Evolutionary conservation across 192 early-diverging fungal genomes (phyloP).

Genomic region (Radiomyces spectabilis): DNA sequence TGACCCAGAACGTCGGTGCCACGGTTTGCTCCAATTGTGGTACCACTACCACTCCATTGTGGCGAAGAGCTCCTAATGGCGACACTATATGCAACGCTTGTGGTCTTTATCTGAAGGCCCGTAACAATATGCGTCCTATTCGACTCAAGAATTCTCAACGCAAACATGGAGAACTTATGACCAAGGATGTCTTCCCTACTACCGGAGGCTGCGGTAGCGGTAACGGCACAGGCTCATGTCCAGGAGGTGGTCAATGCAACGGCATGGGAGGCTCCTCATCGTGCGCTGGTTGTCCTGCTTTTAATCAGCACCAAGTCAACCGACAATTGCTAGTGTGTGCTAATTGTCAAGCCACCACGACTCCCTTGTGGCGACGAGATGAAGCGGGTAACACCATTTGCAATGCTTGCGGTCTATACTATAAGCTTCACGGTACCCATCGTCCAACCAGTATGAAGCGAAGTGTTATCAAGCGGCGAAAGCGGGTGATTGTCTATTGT

Average conservation of each 20-base stretch:
- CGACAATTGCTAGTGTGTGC: constrained; percentile 55
- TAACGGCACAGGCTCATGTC: constrained; percentile 70
- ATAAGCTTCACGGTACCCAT: constrained; percentile 69
- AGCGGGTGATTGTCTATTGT: constrained; percentile 38
- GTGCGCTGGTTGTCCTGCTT: constrained; percentile 70
- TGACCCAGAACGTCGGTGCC: too few species aligned
- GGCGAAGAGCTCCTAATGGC: constrained; percentile 81
- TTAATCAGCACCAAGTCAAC: constrained; percentile 59
- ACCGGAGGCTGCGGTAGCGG: too few species aligned
- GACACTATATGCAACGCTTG: constrained; percentile 96
- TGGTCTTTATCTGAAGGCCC: constrained; percentile 53
- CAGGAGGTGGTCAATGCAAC: constrained; percentile 71
- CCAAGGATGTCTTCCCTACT: too few species aligned
- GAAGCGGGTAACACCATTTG: constrained; percentile 67
- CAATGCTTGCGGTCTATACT: constrained; percentile 86
- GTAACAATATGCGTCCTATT: constrained; percentile 36
- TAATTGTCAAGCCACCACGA: constrained; percentile 70
- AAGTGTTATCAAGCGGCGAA: constrained; percentile 65
- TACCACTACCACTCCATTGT: constrained; percentile 84
- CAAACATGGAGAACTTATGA: constrained; percentile 21
- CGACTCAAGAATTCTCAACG: constrained; percentile 36
- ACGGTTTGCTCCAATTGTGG: constrained; percentile 79
- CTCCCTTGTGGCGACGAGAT: constrained; percentile 73
- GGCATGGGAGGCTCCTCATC: constrained; percentile 64
- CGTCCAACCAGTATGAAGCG: constrained; percentile 77